phyloP scores from a whole-genome alignment of 176 grass and related monocot genomes.

The Cenchrus purpureus region DNA sequence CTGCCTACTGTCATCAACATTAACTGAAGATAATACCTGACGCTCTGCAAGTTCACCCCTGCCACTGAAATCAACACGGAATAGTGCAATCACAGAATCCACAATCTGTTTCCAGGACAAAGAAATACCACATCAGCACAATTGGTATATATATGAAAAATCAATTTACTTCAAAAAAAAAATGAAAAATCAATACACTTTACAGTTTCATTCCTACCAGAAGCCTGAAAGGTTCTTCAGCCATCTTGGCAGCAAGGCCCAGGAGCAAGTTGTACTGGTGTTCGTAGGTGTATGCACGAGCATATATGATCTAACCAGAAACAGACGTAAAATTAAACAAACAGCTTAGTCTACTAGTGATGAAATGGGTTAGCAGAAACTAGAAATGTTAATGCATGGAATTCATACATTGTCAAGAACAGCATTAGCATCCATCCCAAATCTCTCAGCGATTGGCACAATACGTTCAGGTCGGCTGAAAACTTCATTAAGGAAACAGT shows the following conservation, averaged over 20 bases:
- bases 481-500: conserved; percentile 54
- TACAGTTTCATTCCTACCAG: conserved; percentile 43
- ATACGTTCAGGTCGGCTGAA: conserved; percentile 84
- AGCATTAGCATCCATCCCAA: conserved; percentile 87
- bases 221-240: conserved; percentile 89
- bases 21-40: conserved; percentile 51
- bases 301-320: conserved; percentile 85
- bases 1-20: no score
- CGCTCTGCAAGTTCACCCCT: conserved; percentile 85
- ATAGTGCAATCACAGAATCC: conserved; percentile 84
- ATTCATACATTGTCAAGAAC: conserved; percentile 82
- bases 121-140: conserved; percentile 37
- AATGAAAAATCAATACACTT: background rate
- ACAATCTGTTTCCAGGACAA: conserved; percentile 61
- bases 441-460: conserved; percentile 94
- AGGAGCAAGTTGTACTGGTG: conserved; percentile 90
- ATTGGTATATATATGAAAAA: background rate
- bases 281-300: conserved; percentile 93
- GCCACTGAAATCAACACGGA: conserved; percentile 86
- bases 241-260: conserved; percentile 91
- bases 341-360: background rate
- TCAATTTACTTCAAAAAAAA: background rate
- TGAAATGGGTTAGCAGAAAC: conserved; percentile 33
- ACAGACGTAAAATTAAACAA: conserved; percentile 15
- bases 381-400: background rate